Evolutionary conservation across 495 filamentous ascomycete species (phyloP).

Genomic region (Penicillium mononematosum): DNA sequence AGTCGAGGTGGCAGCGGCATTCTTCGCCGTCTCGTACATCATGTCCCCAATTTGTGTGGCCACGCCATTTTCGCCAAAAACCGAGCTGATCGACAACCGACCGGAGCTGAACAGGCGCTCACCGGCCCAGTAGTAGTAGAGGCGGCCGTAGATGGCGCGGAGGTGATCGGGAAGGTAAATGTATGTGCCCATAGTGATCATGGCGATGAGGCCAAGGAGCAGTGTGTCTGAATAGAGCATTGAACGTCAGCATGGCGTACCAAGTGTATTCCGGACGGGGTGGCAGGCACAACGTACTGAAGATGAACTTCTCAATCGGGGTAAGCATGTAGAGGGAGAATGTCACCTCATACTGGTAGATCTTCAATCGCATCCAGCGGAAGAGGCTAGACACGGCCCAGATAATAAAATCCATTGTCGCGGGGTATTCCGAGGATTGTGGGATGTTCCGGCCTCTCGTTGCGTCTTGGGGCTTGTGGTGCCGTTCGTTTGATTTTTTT

Average conservation of each 20-base stretch:
- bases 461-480: background rate
- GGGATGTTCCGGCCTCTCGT: background rate
- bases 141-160: constrained; percentile 68
- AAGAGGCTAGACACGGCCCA: constrained; percentile 49
- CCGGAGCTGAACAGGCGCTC: constrained; percentile 53
- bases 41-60: constrained; percentile 38
- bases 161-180: constrained; percentile 94
- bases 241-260: constrained; percentile 1
- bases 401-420: constrained; percentile 32
- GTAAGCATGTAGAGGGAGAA: constrained; percentile 86
- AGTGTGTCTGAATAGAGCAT: constrained; percentile 67
- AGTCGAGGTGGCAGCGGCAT: constrained; percentile 35
- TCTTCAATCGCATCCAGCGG: constrained; percentile 71
- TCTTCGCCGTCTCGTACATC: constrained; percentile 47
- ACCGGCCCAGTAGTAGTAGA: constrained; percentile 92
- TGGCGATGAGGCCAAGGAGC: constrained; percentile 79
- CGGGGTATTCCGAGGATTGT: background rate
- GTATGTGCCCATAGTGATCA: constrained; percentile 79
- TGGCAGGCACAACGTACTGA: constrained; percentile 58
- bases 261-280: background rate
- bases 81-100: constrained; percentile 37
- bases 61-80: constrained; percentile 30
- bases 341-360: constrained; percentile 85
- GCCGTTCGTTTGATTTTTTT: background rate
- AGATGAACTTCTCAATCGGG: constrained; percentile 78